These are phyloP conservation scores for Mortierella sp. DNA, from an alignment of 371 early-diverging fungal genomes.

Conservation along the genomic window DNA sequence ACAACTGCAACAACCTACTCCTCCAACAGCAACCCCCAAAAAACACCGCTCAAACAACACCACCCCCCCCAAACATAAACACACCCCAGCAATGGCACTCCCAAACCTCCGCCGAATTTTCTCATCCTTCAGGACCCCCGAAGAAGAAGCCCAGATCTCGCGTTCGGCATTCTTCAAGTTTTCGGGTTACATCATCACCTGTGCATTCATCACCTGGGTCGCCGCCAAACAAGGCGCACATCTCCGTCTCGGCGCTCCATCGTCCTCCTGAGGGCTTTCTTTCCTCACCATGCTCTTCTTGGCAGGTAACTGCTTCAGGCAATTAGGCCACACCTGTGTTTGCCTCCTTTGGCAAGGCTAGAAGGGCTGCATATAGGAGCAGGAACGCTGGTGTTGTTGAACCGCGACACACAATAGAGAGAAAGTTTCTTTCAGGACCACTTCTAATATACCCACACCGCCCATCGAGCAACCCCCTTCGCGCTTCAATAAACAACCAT, in stretches of 20 bases:
- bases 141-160: conserved; percentile 83
- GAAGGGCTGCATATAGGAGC: neutral
- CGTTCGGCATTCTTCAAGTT: conserved; percentile 86
- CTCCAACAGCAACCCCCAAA: no score
- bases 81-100: conserved; percentile 66
- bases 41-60: no score
- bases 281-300: neutral
- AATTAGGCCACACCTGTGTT: neutral
- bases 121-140: conserved; percentile 82
- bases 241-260: conserved; percentile 31
- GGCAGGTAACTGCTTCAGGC: neutral
- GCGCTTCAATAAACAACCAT: neutral
- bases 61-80: no score
- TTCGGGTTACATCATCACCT: conserved; percentile 78
- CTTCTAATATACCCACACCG: neutral
- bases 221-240: conserved; percentile 60
- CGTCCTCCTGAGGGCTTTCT: neutral
- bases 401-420: neutral
- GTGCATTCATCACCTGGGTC: conserved; percentile 78
- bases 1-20: no score
- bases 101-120: conserved; percentile 83
- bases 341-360: neutral
- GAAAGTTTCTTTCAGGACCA: neutral
- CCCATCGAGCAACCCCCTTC: neutral
- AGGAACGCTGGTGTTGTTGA: neutral